phyloP scores from a whole-genome alignment of 2,329 filamentous ascomycete species.

The Exophiala oligosperma region DNA sequence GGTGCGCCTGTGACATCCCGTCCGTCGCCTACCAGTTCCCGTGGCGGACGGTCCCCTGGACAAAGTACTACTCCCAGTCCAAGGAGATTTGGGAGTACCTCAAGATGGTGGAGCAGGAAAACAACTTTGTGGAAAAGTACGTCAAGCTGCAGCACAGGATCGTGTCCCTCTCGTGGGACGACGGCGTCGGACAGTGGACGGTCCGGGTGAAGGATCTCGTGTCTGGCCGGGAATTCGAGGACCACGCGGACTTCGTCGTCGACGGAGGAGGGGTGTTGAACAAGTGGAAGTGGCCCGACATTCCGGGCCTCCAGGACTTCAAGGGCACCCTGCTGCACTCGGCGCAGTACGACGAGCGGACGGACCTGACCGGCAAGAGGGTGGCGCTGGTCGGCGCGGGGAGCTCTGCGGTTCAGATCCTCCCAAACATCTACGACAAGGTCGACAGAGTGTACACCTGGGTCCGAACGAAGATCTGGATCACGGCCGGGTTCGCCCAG shows the following conservation, averaged over 20 bases:
- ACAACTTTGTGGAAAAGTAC: constrained; percentile 31
- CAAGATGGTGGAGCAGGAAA: constrained; percentile 26
- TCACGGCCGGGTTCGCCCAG: constrained; percentile 28
- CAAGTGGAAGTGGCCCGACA: constrained; percentile 38
- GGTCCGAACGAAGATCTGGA: constrained; percentile 34
- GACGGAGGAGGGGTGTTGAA: constrained; percentile 32
- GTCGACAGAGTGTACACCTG: constrained; percentile 34
- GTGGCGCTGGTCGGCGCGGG: constrained; percentile 31
- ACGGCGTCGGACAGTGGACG: constrained; percentile 31
- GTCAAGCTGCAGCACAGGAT: constrained; percentile 32
- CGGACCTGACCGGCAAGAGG: constrained; percentile 30
- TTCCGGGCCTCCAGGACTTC: constrained; percentile 37
- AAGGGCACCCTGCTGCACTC: constrained; percentile 36
- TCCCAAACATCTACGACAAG: constrained; percentile 41
- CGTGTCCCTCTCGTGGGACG: constrained; percentile 32
- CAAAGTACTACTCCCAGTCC: constrained; percentile 29
- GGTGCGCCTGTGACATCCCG: constrained; percentile 37
- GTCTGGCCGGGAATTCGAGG: constrained; percentile 26
- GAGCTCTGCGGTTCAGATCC: constrained; percentile 29
- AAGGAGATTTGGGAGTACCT: constrained; percentile 34
- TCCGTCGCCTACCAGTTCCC: constrained; percentile 36
- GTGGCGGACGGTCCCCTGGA: constrained; percentile 35
- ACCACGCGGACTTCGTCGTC: constrained; percentile 31
- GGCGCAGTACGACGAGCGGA: constrained; percentile 34
- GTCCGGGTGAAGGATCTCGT: constrained; percentile 27